Base-by-base conservation (phyloP, 2,329 filamentous ascomycete species). In the Fusarium sp. region DNA sequence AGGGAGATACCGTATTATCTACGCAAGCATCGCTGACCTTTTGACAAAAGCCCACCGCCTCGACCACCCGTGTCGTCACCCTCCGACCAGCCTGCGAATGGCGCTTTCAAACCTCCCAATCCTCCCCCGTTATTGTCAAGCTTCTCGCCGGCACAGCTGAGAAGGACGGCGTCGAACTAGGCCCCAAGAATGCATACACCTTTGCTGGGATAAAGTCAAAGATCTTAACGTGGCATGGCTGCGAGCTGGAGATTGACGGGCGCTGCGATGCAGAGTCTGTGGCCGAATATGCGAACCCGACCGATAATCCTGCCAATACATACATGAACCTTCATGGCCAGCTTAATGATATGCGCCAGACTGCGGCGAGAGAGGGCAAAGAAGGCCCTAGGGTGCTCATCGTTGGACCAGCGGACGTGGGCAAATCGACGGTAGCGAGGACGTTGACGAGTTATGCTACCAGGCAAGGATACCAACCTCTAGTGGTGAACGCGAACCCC, bases 151-250 rank as follows among this genome's bases (percentile, higher is more conserved):
- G 96, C 64, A 93, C 90, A 2, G 96, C 95, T 48, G 96, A 99
- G 79, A 89, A 97, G 75, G 97, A 98, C 77, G 96, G 96, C 76
- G 94, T 95, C 56, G 96, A 99, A 81, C 90, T 99, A 43, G 94
- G 94, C 13, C 86, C 88, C 11, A 91, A 91, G 57, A 91, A 91
- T 51, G 85, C 87, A 11, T 98, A 98, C 82, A 90, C 85, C 32
- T 95, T 99, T 79, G 86, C 87, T 45, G 92, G 93, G 56, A 87
- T 87, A 71, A 96, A 96, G 82, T 92, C 92, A 59, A 94, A 95
- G 64, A 91, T 99, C 74, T 92, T 92, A 78, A 97, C 94, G 50
- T 97, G 93, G 91, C 89, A 95, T 75, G 95, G 96, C 73, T 97
- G 94, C 80, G 89, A 89, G 53, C 82, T 99, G 63, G 92, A 97